Evolutionary conservation across 2,329 filamentous ascomycete genomes (phyloP), one percentile per base, ranked within the genome.

Genomic region (Colletotrichum cereale): DNA sequence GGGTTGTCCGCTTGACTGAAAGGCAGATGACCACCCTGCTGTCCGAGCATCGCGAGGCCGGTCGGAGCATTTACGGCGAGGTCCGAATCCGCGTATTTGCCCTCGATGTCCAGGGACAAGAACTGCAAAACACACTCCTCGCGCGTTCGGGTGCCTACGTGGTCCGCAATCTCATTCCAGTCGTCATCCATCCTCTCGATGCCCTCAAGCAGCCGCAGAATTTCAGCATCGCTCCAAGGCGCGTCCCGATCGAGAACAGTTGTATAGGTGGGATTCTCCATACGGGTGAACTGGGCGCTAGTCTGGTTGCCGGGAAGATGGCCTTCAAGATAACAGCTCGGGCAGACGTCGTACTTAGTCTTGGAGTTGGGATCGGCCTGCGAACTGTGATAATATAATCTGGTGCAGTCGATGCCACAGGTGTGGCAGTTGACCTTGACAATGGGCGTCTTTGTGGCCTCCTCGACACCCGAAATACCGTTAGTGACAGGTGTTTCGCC

Each of bases 91-190:
- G 98, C 86, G 78, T 98, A 99, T 80, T 97, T 97, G 84, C 98
- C 96, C 81, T 98, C 96, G 73, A 99, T 99, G 76, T 98, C 96
- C 44, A 99, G 87, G 79, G 98, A 95, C 74, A 99, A 82, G 85
- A 99, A 99, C 80, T 98, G 96, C 76, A 98, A 88, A 21, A 98
- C 96, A 80, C 96, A 99, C 83, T 99, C 96, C 81, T 99, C 97
- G 64, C 94, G 89, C 2, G 95, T 97, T 72, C 96, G 91, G 3
- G 94, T 97, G 60, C 93, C 93, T 53, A 99, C 96, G 78, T 98
- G 93, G 74, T 96, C 94, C 1, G 97, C 92, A 75, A 99, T 95
- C 77, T 94, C 90, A 69, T 93, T 92, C 96, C 96, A 99, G 82
- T 98, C 94, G 73, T 98, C 96, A 75, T 98, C 96, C 77, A 96